A percentile compares a stretch with the other conserved stretches of the same genome.
Conservation (phyloP, 331 rosid genomes). For the Malus hybrid region DNA sequence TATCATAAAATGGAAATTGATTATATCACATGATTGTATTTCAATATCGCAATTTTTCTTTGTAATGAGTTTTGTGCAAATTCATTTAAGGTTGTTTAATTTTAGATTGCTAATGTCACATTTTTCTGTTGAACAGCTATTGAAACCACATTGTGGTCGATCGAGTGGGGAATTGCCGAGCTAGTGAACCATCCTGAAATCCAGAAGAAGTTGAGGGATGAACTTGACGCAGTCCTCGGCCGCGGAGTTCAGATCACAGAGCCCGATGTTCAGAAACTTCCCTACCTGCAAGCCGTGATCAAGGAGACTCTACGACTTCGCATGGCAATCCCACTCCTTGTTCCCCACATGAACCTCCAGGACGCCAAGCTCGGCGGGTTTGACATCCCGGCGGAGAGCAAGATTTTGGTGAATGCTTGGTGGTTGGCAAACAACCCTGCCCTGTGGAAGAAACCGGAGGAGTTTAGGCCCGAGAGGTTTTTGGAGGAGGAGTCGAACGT, state of each 20-base stretch:
- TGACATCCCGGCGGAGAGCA: slow-evolving; percentile 88
- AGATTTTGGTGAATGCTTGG: slow-evolving; percentile 82
- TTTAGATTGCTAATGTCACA: not conserved
- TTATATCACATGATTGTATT: too few species aligned
- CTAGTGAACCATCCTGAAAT: too few species aligned
- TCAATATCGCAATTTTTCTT: too few species aligned
- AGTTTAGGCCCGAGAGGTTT: slow-evolving; percentile 34
- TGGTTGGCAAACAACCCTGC: slow-evolving; percentile 93
- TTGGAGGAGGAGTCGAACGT: slow-evolving; percentile 63
- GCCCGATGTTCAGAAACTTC: slow-evolving; percentile 19
- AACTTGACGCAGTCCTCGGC: too few species aligned
- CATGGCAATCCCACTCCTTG: slow-evolving; percentile 84
- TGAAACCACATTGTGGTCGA: slow-evolving; percentile 80
- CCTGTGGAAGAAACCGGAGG: slow-evolving; percentile 70
- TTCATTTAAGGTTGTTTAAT: not conserved
- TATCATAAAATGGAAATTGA: too few species aligned
- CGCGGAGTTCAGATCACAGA: too few species aligned
- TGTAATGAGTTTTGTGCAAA: not conserved
- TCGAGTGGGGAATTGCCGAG: slow-evolving; percentile 90
- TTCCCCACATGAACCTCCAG: slow-evolving; percentile 90
- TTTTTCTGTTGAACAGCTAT: slow-evolving; percentile 39
- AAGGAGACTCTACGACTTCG: slow-evolving; percentile 35
- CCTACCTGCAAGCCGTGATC: slow-evolving; percentile 62
- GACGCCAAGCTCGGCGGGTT: slow-evolving; percentile 64
- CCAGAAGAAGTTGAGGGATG: too few species aligned